Evolutionary conservation across 768 basidiomycete genomes (phyloP).

Genomic region (Mycena venus): DNA sequence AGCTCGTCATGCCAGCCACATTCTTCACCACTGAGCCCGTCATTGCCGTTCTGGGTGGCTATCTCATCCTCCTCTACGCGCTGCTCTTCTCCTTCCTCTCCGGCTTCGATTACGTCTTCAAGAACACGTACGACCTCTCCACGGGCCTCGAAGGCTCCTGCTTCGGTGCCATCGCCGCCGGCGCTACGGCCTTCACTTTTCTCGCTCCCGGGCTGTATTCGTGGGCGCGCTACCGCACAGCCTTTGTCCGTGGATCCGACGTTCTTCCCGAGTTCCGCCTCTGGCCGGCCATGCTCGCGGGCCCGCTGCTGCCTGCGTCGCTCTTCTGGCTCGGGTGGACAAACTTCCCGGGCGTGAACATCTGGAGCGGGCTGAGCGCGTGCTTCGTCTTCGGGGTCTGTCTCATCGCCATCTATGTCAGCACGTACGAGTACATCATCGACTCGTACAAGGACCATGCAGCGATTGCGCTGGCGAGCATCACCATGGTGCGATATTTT

Average conservation of each 20-base stretch:
- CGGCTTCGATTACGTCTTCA: background rate
- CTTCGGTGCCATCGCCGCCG: background rate
- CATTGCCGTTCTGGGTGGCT: background rate
- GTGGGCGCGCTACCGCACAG: background rate
- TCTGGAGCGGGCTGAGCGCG: background rate
- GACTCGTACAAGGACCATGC: background rate
- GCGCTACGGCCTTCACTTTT: background rate
- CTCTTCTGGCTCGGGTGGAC: background rate
- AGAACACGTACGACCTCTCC: background rate
- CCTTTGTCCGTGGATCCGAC: background rate
- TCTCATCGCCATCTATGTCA: background rate
- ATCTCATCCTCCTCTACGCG: background rate
- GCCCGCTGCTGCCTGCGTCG: background rate
- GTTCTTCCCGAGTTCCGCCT: background rate
- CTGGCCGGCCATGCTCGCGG: background rate
- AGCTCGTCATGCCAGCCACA: background rate
- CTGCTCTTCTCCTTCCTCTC: background rate
- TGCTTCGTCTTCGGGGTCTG: background rate
- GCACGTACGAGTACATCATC: background rate
- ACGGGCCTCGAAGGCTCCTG: background rate
- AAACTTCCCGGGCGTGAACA: background rate
- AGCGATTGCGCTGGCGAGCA: background rate
- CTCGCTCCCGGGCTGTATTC: background rate
- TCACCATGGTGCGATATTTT: slow-evolving; percentile 3
- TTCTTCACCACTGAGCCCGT: background rate